Base-by-base conservation (phyloP, 169 alveolate species). In the Eimeria praecox region DNA sequence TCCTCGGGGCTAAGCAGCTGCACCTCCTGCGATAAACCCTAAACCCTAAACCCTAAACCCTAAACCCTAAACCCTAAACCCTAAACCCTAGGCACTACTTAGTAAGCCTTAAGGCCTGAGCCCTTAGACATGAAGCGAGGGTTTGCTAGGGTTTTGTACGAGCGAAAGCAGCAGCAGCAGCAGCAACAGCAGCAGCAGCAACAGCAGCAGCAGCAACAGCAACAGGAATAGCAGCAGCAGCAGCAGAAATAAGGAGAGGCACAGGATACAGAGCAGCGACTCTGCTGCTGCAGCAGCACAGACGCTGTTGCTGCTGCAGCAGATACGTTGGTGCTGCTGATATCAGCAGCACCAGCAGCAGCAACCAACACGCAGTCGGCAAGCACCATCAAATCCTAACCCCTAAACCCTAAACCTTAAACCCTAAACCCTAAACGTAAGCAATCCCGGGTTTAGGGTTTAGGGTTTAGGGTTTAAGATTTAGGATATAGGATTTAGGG, bases 1-100 rank as follows among this genome's bases (percentile, higher is more conserved):
- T 73, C 85, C 30, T 73, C 85, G 8, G 85, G 85, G 52, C 85
- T 73, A 27, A 73, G 85, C 85, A 73, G 85, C 54, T 73, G 85
- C 6, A 73, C 85, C 38, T 73, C 85, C 85, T 73, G 46, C 56
- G 20, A 40, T 8, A 14, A 22, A 12, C 8, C 49, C 20, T 10
- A 69, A 64, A 35, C 85, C 22, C 52, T 38, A 73, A 38, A 64
- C 75, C 75, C 75, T 64, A 64, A 64, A 64, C 75, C 42, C 40
- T 64, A 64, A 3, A 22, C 9, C 20, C 20, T 59, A 18, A 59
- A 59, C 8, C 69, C 30, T 14, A 22, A 59, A 22, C 69, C 69
- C 20, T 59, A 18, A 59, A 22, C 69, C n/a, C 9, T 52, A 20
- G 62, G 24, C 62, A 12, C 0, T 52, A 52, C 24, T n/a, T n/a